Conservation (phyloP, 2,329 filamentous ascomycete genomes). For the Akanthomyces muscarius region DNA sequence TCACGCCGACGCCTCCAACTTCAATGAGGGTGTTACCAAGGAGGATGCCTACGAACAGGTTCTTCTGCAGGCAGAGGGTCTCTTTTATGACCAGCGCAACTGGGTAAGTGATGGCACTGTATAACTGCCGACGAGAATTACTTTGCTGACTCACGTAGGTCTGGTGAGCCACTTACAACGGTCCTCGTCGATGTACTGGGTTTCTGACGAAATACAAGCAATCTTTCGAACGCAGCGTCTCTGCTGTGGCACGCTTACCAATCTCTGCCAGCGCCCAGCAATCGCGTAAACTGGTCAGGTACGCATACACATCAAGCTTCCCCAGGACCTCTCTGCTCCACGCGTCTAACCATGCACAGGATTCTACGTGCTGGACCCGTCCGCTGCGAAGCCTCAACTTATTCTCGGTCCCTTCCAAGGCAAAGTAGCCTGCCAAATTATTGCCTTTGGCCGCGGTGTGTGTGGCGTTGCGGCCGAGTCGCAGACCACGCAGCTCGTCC, state of each 20-base stretch:
- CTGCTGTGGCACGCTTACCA: constrained; percentile 78
- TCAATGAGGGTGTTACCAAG: constrained; percentile 63
- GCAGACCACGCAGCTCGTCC: constrained; percentile 59
- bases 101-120: constrained; percentile 55
- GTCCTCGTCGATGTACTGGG: too few species aligned
- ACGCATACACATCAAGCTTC: constrained; percentile 19
- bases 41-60: constrained; percentile 71
- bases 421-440: constrained; percentile 75
- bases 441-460: constrained; percentile 68
- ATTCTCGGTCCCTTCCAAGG: constrained; percentile 79
- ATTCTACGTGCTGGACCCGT: constrained; percentile 66
- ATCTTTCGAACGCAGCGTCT: constrained; percentile 70
- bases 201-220: constrained; percentile 44
- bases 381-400: constrained; percentile 46
- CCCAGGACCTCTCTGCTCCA: neutral
- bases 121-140: neutral
- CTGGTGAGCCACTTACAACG: constrained; percentile 21
- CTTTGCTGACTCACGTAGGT: constrained; percentile 18
- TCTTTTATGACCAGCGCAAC: constrained; percentile 71
- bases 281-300: constrained; percentile 74
- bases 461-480: constrained; percentile 66
- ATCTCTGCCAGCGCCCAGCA: constrained; percentile 62
- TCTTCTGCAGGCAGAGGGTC: constrained; percentile 62
- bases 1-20: constrained; percentile 76
- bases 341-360: constrained; percentile 40